Conservation (phyloP, 495 filamentous ascomycete species). For the Neurospora pannonica region DNA sequence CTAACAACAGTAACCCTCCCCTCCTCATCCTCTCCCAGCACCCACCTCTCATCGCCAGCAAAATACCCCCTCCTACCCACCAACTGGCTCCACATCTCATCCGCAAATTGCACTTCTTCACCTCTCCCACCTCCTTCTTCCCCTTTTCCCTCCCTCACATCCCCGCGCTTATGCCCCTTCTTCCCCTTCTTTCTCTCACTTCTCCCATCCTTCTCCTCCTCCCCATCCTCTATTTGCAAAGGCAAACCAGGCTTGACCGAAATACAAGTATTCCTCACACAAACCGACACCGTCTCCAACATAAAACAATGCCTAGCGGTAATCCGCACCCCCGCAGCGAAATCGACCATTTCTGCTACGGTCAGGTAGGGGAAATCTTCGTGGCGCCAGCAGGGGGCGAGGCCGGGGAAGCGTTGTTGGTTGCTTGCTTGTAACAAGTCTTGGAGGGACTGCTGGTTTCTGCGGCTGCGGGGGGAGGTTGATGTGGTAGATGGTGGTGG, state of each 20-base stretch:
- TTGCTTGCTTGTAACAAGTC: background rate
- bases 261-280: constrained; percentile 14
- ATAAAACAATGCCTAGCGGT: constrained; percentile 45
- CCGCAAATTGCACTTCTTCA: constrained; percentile 30
- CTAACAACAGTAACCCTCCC: constrained; percentile 45
- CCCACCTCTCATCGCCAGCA: constrained; percentile 52
- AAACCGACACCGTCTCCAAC: constrained; percentile 27
- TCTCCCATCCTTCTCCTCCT: background rate
- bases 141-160: constrained; percentile 3
- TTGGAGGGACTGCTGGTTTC: background rate
- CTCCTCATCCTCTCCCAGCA: constrained; percentile 48
- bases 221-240: background rate
- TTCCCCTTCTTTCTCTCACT: background rate
- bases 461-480: background rate
- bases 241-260: constrained; percentile 7
- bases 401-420: constrained; percentile 22
- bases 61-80: constrained; percentile 46
- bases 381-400: constrained; percentile 46
- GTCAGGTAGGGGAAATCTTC: constrained; percentile 47
- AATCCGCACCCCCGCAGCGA: constrained; percentile 44
- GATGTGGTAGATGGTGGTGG: background rate
- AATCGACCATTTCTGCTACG: constrained; percentile 45
- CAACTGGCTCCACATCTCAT: constrained; percentile 42
- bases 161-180: background rate
- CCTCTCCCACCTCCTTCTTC: constrained; percentile 9